Evolutionary conservation across 495 filamentous ascomycete genomes (phyloP).

Genomic region (Xylaria scruposa): DNA sequence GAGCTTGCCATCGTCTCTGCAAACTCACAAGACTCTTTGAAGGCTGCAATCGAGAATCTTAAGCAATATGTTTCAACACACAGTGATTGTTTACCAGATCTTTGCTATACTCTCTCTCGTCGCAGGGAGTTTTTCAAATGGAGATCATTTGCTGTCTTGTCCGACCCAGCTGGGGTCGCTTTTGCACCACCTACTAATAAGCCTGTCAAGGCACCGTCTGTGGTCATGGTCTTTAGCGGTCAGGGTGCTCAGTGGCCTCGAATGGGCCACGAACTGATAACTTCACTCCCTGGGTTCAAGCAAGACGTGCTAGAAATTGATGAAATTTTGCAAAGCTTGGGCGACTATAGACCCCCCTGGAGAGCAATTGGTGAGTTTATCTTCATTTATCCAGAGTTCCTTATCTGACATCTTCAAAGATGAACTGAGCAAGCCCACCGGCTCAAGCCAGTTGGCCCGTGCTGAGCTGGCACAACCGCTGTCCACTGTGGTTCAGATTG

Average conservation of each 20-base stretch:
- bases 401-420: slow-evolving; percentile 37
- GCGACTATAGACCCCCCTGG: slow-evolving; percentile 37
- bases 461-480: slow-evolving; percentile 49
- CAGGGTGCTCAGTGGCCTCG: slow-evolving; percentile 57
- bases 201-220: no score
- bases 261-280: slow-evolving; percentile 57
- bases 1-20: slow-evolving; percentile 13
- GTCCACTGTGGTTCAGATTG: slow-evolving; percentile 56
- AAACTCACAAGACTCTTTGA: slow-evolving; percentile 28
- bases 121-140: slow-evolving; percentile 35
- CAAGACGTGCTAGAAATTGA: slow-evolving; percentile 13
- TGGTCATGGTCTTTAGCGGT: slow-evolving; percentile 46
- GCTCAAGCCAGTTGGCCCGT: slow-evolving; percentile 40
- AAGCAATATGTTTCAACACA: slow-evolving; percentile 29
- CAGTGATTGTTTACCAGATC: slow-evolving; percentile 23
- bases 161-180: slow-evolving; percentile 3
- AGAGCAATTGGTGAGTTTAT: slow-evolving; percentile 30
- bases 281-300: background rate
- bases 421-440: slow-evolving; percentile 29
- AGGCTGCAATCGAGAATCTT: slow-evolving; percentile 25
- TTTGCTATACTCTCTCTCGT: slow-evolving; percentile 43
- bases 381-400: slow-evolving; percentile 24
- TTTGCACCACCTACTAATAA: slow-evolving; percentile 28
- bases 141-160: slow-evolving; percentile 7
- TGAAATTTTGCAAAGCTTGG: slow-evolving; percentile 27